Evolutionary conservation across 345 rosid species (phyloP), one percentile per base, ranked within the genome.

Genomic region (Ricinus communis): DNA sequence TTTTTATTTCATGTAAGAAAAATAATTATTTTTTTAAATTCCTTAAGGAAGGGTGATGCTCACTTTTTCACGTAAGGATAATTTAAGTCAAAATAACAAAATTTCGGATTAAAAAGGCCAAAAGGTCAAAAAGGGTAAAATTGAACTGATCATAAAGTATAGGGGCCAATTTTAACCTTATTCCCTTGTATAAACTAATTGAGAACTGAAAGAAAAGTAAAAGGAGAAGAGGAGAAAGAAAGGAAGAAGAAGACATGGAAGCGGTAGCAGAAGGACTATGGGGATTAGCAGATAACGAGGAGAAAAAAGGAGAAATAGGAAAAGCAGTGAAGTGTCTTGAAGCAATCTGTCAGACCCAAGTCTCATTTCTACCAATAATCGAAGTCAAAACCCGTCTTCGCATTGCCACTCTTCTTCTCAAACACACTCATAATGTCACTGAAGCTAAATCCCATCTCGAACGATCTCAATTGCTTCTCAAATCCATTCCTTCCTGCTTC

Each of bases 391-490:
- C 97, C 25, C 92, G 99, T 1, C 86, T 92, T 64, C 97, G 97
- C 57, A 64, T 92, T 58, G 88, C 99, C 25, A 74, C 89, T 50
- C 87, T 95, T 53, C 89, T 95, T n/a, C 90, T 95, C 62, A 87
- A 87, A 36, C 96, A 92, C 79, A 66, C 92, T 66, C 91, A 95
- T 82, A 95, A 91, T 74, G 88, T 90, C 51, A 87, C 66, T 62
- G 87, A 89, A 61, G 96, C 99, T 45, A 95, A 95, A 73, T 82
- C 91, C 71, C 99, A 95, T 70, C 93, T 95, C 7, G 99, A 95
- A 75, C 93, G 97, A 61, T 83, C 88, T 61, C 90, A 90, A 62
- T 70, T 90, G 55, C 89, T 90, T 50, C 84, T 90, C 65, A 92
- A 89, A 40, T 80, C 93, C 0, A 86, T 91, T 22, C 99, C 99